Evolutionary conservation across 2,329 filamentous ascomycete genomes (phyloP), one percentile per base, ranked within the genome.

Genomic region (Botrytis fragariae): DNA sequence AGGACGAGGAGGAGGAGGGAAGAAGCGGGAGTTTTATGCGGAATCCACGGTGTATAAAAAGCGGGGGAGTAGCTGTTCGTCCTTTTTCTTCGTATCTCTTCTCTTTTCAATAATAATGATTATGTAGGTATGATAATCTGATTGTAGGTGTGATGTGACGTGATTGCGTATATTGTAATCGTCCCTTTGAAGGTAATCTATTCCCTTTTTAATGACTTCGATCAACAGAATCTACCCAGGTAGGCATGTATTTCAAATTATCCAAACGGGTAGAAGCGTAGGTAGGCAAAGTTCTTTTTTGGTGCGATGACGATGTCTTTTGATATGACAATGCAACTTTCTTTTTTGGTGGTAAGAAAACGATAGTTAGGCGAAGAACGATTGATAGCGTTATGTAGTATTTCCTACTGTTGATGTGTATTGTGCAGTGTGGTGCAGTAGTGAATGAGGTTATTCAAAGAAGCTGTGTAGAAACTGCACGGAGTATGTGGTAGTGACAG

Each of bases 241-340:
- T 37, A 48, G 54, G 60, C 16, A 51, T 65, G 35, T 59, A 69
- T 59, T 44, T 20, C 29, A 37, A 42, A 69, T 59, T 73, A 74
- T 74, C 74, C 74, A 74, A 73, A 69, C 65, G 67, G 51, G 25
- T 42, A 69, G 65, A 29, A 32, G 39, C 32, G n/a, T 4, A 57
- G n/a, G 48, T 14, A 14, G 48, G 48, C 48, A 51, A 51, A n/a
- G 10, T 51, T 42, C 18, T 39, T n/a, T n/a, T 42, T 25, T 39
- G 45, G 48, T 37, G 42, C 57, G 51, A 59, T 29, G 62, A n/a
- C n/a, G 37, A 69, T 29, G n/a, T 29, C 48, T 57, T 42, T 25
- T 20, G 44, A 25, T 65, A 57, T 69, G 65, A 57, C 22, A n/a
- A 59, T 44, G 48, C 22, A 9, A 69, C 64, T 54, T 39, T n/a